These are phyloP conservation scores for Cladophialophora bantiana DNA, from an alignment of 2,329 filamentous ascomycete species.

Conservation along the genomic window DNA sequence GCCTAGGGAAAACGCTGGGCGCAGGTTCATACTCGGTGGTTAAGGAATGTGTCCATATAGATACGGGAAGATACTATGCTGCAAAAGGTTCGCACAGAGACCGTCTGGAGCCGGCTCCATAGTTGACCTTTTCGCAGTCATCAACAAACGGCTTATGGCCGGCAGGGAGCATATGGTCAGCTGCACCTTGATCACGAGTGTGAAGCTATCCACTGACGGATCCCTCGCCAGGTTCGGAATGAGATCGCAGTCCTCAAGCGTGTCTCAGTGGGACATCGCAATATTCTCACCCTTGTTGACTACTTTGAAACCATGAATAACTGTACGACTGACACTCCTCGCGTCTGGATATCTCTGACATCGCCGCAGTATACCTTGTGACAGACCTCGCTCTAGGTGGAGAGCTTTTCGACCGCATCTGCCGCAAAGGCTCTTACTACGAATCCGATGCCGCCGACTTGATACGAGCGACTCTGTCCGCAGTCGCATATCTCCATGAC, in stretches of 20 bases:
- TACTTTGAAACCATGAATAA: slow-evolving; percentile 99
- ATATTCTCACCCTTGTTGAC: slow-evolving; percentile 96
- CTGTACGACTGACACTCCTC: slow-evolving; percentile 53
- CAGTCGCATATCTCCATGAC: slow-evolving; percentile 98
- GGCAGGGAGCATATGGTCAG: slow-evolving; percentile 95
- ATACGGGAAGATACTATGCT: slow-evolving; percentile 96
- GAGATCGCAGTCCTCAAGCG: slow-evolving; percentile 97
- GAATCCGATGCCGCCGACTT: slow-evolving; percentile 96
- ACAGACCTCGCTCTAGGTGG: slow-evolving; percentile 95
- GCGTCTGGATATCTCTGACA: slow-evolving; percentile 34
- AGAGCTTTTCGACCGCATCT: slow-evolving; percentile 98
- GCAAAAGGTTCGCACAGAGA: slow-evolving; percentile 67
- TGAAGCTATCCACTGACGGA: slow-evolving; percentile 23
- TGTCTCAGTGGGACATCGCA: slow-evolving; percentile 99
- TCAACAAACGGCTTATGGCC: slow-evolving; percentile 98
- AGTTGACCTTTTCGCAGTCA: slow-evolving; percentile 62
- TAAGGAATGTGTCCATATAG: slow-evolving; percentile 98
- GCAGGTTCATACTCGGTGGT: slow-evolving; percentile 98
- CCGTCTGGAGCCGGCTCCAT: background rate
- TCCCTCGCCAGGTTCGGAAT: slow-evolving; percentile 77
- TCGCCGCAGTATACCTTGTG: slow-evolving; percentile 78
- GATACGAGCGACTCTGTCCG: slow-evolving; percentile 91
- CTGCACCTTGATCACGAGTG: slow-evolving; percentile 15
- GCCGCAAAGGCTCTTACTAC: slow-evolving; percentile 97
- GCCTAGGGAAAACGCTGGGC: slow-evolving; percentile 80